Conservation (phyloP, 495 filamentous ascomycete species). For the Antarctomyces pellizariae region DNA sequence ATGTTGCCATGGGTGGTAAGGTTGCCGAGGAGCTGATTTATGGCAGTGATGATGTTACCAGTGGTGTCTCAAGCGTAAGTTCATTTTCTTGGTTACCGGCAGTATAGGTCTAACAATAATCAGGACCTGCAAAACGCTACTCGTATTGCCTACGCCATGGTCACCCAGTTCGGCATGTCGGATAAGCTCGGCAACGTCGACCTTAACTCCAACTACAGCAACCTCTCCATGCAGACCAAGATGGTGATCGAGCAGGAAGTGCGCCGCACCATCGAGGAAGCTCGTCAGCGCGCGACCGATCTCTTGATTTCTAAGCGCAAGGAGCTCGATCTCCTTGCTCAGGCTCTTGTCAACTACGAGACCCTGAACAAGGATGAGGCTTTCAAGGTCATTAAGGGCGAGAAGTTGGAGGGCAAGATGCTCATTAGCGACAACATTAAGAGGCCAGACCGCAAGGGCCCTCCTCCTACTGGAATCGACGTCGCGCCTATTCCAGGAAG, state of each 20-base stretch:
- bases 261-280: slow-evolving; percentile 62
- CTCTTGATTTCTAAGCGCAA: slow-evolving; percentile 48
- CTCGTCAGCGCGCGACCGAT: slow-evolving; percentile 42
- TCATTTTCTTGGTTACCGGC: slow-evolving; percentile 1
- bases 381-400: slow-evolving; percentile 62
- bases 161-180: slow-evolving; percentile 74
- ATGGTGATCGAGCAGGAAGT: slow-evolving; percentile 70
- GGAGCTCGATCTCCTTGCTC: slow-evolving; percentile 67
- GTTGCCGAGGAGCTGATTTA: slow-evolving; percentile 86
- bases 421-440: slow-evolving; percentile 23
- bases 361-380: slow-evolving; percentile 74
- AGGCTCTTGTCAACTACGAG: slow-evolving; percentile 85
- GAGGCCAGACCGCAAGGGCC: slow-evolving; percentile 7
- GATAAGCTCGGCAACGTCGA: slow-evolving; percentile 76
- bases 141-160: slow-evolving; percentile 53
- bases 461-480: slow-evolving; percentile 1
- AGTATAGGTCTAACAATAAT: slow-evolving; percentile 7
- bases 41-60: slow-evolving; percentile 66
- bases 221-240: slow-evolving; percentile 63
- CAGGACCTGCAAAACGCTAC: slow-evolving; percentile 74
- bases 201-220: slow-evolving; percentile 51
- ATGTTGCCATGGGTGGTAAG: slow-evolving; percentile 74
- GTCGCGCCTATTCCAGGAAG: slow-evolving; percentile 6
- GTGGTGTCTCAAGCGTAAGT: slow-evolving; percentile 52
- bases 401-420: slow-evolving; percentile 39